Base-by-base conservation (phyloP, 306 rosid genomes). In the Calophaca sinica region DNA sequence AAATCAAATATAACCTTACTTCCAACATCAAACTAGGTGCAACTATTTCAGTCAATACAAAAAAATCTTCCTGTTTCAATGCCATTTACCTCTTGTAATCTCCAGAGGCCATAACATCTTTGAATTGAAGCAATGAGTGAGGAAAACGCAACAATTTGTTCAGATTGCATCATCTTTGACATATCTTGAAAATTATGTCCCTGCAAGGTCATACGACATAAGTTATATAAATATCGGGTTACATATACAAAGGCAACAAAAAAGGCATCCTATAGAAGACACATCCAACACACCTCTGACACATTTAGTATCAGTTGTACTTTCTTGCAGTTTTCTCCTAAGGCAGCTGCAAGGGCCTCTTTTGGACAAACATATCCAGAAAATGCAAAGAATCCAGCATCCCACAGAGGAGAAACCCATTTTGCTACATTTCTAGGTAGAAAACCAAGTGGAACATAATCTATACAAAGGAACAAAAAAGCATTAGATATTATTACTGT, bases 331-430 rank as follows among this genome's bases (percentile, higher is more conserved):
- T 79, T 87, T 79, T 89, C 90, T 68, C 89, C 94, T 54, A 78
- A 81, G 74, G 92, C 94, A 79, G 85, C 90, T 57, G 88, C 79
- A 81, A 91, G 88, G 36, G 89, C 94, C 77, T 87, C 88, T 84
- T 74, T 81, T 59, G 90, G 92, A 84, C 88, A 86, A 69, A 91
- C 76, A 77, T 75, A 86, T 58, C 89, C 94, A 60, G 84, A 84
- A 84, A 91, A 91, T 57, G 59, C 76, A 80, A 91, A 84, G 81
- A 89, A 79, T 73, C 97, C 92, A 49, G 87, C 67, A 87, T 91
- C 97, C 94, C 92, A 91, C 44, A 91, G 85, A 58, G 97, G 92
- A 77, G 97, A 89, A 72, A 91, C 88, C 94, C 94, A 91, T 70
- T 91, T 84, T 69, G 94, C 94, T 28, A 87, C 77, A 75, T 79